These are phyloP conservation scores for Oryza australiensis DNA, from an alignment of 176 grass and related monocot genomes.

Conservation along the genomic window DNA sequence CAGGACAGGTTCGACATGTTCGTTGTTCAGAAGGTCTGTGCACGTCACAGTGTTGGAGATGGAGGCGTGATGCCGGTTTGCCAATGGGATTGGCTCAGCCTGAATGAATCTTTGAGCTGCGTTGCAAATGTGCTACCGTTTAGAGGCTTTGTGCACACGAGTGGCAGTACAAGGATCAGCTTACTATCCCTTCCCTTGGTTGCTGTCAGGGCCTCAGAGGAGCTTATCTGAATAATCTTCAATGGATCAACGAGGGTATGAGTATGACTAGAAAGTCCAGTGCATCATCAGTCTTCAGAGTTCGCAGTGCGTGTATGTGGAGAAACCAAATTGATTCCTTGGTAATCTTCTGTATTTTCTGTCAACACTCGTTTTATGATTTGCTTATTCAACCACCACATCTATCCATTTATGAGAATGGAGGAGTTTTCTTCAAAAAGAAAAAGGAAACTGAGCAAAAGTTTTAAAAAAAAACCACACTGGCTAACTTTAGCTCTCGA, in stretches of 20 bases:
- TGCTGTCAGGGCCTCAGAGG: not conserved
- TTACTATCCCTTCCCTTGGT: not conserved
- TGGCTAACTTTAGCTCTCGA: constrained; percentile 38
- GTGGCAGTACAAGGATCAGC: not conserved
- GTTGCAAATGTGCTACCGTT: not conserved
- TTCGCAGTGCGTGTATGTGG: not conserved
- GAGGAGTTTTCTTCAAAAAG: not conserved
- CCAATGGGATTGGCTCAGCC: not conserved
- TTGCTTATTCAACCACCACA: not conserved
- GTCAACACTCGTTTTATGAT: not conserved
- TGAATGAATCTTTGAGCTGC: not conserved
- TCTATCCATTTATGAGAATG: not conserved
- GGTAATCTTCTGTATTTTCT: not conserved
- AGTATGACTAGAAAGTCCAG: not conserved
- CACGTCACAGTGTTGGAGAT: not conserved
- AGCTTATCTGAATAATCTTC: not conserved
- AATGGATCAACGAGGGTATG: not conserved
- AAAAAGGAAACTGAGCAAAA: not conserved
- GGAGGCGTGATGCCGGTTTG: not conserved
- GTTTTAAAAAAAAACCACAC: not conserved
- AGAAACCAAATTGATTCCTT: not conserved
- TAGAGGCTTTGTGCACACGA: not conserved
- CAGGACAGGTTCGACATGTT: not conserved
- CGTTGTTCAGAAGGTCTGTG: not conserved
- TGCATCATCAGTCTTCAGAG: not conserved